Percentiles rank a stretch among this genome's conserved stretches.
Evolutionary conservation across 306 rosid species (phyloP).

Genomic region (Chamaecrista fasciculata): DNA sequence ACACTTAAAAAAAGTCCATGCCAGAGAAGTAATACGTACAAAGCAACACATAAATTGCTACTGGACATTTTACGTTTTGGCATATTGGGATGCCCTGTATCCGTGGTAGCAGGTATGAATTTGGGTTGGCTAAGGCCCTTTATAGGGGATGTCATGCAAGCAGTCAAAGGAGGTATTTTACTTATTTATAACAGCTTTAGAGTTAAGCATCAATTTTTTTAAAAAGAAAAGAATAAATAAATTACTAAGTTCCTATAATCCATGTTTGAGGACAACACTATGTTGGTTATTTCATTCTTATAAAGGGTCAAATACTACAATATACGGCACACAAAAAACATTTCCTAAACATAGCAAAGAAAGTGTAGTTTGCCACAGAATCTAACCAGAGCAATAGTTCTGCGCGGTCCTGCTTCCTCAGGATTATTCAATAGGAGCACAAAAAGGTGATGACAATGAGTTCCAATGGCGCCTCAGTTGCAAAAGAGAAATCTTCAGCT

Average conservation of each 20-base stretch:
- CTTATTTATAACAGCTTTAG: background rate
- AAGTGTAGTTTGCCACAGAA: conserved; percentile 8
- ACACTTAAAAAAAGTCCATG: background rate
- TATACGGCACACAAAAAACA: background rate
- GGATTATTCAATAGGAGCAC: background rate
- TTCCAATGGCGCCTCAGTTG: background rate
- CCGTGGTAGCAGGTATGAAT: background rate
- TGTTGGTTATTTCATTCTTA: background rate
- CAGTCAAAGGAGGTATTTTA: background rate
- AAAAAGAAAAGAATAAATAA: background rate
- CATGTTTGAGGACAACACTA: background rate
- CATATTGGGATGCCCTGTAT: background rate
- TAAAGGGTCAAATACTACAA: background rate
- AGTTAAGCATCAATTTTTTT: background rate
- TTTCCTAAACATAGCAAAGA: conserved; percentile 7
- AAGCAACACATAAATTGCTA: background rate
- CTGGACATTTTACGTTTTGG: background rate
- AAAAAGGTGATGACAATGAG: background rate
- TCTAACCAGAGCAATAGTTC: conserved; percentile 22
- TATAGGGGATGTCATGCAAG: no score
- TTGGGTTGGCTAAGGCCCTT: background rate
- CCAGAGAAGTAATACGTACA: background rate
- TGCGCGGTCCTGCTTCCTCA: background rate
- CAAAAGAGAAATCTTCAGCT: background rate
- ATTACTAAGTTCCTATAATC: background rate